phyloP scores from a whole-genome alignment of 2,329 filamentous ascomycete species.

The Monosporascus sp. region DNA sequence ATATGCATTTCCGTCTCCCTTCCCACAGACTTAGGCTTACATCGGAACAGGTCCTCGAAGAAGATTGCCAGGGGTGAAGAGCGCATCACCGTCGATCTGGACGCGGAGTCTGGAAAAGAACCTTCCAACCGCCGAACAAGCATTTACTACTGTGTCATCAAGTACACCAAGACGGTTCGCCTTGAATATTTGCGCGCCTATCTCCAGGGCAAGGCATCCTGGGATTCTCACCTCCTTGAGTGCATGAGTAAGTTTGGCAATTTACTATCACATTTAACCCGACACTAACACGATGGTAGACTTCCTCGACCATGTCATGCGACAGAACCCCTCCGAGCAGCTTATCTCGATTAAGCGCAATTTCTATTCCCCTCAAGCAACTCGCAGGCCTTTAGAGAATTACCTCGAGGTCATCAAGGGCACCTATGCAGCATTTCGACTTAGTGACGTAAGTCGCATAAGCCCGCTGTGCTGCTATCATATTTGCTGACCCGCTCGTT shows the following conservation, averaged over 20 bases:
- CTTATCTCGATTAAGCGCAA: slow-evolving; percentile 72
- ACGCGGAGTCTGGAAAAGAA: slow-evolving; percentile 32
- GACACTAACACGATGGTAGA: slow-evolving; percentile 32
- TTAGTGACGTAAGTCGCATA: slow-evolving; percentile 50
- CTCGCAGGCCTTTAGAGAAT: slow-evolving; percentile 50
- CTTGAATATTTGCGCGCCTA: slow-evolving; percentile 63
- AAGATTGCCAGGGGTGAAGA: slow-evolving; percentile 41
- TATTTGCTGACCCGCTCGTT: slow-evolving; percentile 1
- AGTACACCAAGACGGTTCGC: slow-evolving; percentile 61
- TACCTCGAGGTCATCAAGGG: slow-evolving; percentile 79
- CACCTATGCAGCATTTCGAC: slow-evolving; percentile 77
- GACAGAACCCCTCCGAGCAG: slow-evolving; percentile 65
- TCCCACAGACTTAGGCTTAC: slow-evolving; percentile 6
- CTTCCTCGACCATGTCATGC: slow-evolving; percentile 85
- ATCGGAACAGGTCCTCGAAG: slow-evolving; percentile 28
- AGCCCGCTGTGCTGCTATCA: slow-evolving; percentile 4
- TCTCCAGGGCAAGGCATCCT: slow-evolving; percentile 51
- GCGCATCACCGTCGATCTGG: slow-evolving; percentile 64
- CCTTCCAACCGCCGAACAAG: slow-evolving; percentile 29
- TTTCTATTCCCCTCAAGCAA: slow-evolving; percentile 61
- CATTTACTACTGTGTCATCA: slow-evolving; percentile 55
- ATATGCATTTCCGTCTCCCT: neutral
- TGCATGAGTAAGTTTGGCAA: slow-evolving; percentile 58
- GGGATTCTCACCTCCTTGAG: slow-evolving; percentile 65
- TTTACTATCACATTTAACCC: neutral